Percentiles rank a stretch among this genome's conserved stretches.
phyloP scores from a whole-genome alignment of 495 filamentous ascomycete genomes.

The Opeltia flavorubescens region DNA sequence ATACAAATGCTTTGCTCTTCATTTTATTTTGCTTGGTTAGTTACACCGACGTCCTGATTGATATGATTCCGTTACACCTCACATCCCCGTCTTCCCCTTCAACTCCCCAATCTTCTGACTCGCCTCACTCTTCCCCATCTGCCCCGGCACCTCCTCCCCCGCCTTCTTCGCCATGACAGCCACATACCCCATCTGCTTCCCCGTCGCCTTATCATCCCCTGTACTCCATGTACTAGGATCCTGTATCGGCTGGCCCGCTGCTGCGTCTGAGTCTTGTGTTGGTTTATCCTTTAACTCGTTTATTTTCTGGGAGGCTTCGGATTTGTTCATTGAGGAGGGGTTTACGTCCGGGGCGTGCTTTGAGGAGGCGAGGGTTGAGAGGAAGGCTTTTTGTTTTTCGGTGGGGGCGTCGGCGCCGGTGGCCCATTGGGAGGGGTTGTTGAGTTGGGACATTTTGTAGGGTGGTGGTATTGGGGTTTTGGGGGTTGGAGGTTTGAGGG shows the following conservation, averaged over 20 bases:
- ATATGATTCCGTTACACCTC: neutral
- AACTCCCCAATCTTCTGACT: slow-evolving; percentile 16
- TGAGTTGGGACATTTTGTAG: slow-evolving; percentile 11
- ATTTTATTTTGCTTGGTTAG: no score
- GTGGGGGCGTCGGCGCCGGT: slow-evolving; percentile 14
- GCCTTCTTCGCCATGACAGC: slow-evolving; percentile 15
- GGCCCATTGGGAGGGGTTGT: slow-evolving; percentile 14
- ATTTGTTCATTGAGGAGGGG: slow-evolving; percentile 12
- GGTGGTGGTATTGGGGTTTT: neutral
- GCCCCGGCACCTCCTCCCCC: slow-evolving; percentile 12
- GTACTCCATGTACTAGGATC: slow-evolving; percentile 12
- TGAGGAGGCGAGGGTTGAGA: slow-evolving; percentile 12
- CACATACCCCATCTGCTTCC: slow-evolving; percentile 17
- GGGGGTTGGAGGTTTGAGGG: neutral
- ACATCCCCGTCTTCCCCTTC: slow-evolving; percentile 18
- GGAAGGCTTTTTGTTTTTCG: slow-evolving; percentile 12
- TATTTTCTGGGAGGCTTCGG: slow-evolving; percentile 13
- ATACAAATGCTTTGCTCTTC: no score
- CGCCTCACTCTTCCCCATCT: slow-evolving; percentile 19
- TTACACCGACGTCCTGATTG: no score
- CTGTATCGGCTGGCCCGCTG: slow-evolving; percentile 10
- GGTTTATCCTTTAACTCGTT: slow-evolving; percentile 15
- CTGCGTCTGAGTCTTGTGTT: slow-evolving; percentile 6
- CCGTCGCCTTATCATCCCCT: slow-evolving; percentile 13
- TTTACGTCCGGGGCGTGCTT: slow-evolving; percentile 9